A percentile compares a stretch with the other conserved stretches of the same genome.
These are phyloP conservation scores for Cladosporium sphaerospermum DNA, from an alignment of 2,329 filamentous ascomycete genomes.

Conservation along the genomic window DNA sequence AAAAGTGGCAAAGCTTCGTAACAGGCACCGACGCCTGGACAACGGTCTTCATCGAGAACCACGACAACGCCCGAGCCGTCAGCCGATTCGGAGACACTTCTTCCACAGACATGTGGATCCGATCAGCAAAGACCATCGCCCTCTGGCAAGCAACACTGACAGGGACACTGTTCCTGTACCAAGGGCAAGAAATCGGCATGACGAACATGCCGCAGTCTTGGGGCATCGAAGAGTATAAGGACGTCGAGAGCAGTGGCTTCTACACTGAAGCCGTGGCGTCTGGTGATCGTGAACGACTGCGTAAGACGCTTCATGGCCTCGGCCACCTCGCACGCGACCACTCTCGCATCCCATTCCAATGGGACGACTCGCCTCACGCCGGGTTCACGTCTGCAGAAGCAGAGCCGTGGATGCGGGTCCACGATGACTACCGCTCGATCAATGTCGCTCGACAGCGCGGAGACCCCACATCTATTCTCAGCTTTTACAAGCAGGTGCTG, in stretches of 20 bases:
- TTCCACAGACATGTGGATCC: constrained; percentile 17
- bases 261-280: constrained; percentile 33
- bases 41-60: constrained; percentile 60
- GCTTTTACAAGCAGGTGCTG: constrained; percentile 53
- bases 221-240: constrained; percentile 58
- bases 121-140: constrained; percentile 55
- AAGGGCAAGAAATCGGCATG: constrained; percentile 65
- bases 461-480: constrained; percentile 48
- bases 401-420: constrained; percentile 65
- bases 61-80: constrained; percentile 58
- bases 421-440: constrained; percentile 55
- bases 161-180: constrained; percentile 62
- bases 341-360: constrained; percentile 65
- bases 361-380: constrained; percentile 53
- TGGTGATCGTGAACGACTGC: constrained; percentile 30
- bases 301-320: constrained; percentile 45
- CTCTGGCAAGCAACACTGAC: constrained; percentile 52
- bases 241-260: constrained; percentile 50
- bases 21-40: constrained; percentile 58
- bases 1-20: constrained; percentile 39
- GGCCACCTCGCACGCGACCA: constrained; percentile 61
- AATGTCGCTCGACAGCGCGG: constrained; percentile 54
- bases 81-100: constrained; percentile 46
- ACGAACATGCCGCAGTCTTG: constrained; percentile 56
- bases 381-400: constrained; percentile 55